Evolutionary conservation across 208 protist species (phyloP).

Genomic region (Endotrypanum monterogeii): DNA sequence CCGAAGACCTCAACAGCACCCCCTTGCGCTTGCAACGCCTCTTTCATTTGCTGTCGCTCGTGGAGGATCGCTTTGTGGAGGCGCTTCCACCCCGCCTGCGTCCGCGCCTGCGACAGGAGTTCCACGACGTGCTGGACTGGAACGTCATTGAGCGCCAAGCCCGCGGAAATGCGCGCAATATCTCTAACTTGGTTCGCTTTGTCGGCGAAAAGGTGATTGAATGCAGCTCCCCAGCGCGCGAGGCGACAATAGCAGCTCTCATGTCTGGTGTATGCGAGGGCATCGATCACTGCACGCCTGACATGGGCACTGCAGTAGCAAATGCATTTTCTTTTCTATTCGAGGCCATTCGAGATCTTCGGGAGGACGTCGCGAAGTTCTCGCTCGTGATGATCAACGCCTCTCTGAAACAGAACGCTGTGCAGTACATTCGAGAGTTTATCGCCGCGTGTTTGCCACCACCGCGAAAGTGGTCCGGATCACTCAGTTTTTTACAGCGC

Average conservation of each 20-base stretch:
- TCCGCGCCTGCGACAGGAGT: conserved; percentile 59
- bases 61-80: conserved; percentile 63
- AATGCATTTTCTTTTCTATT: conserved; percentile 74
- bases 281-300: conserved; percentile 48
- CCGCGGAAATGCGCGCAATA: conserved; percentile 41
- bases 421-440: conserved; percentile 76
- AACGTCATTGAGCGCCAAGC: conserved; percentile 48
- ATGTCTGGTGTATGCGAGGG: conserved; percentile 41
- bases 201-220: conserved; percentile 65
- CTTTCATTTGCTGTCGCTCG: conserved; percentile 48
- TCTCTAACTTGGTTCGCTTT: conserved; percentile 62
- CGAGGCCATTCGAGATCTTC: conserved; percentile 54
- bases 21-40: conserved; percentile 45
- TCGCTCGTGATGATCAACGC: conserved; percentile 60
- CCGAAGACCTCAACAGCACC: conserved; percentile 55
- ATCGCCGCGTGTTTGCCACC: conserved; percentile 54
- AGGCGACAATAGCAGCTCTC: conserved; percentile 38
- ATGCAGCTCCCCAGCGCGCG: conserved; percentile 64
- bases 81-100: conserved; percentile 70
- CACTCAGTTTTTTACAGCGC: conserved; percentile 58
- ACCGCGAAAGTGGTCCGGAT: conserved; percentile 55
- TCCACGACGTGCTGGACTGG: conserved; percentile 82
- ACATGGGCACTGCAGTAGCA: conserved; percentile 66
- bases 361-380: conserved; percentile 67
- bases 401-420: conserved; percentile 63